Evolutionary conservation across 768 basidiomycete genomes (phyloP), one percentile per base, ranked within the genome.

Genomic region (Tricholoma sp.): DNA sequence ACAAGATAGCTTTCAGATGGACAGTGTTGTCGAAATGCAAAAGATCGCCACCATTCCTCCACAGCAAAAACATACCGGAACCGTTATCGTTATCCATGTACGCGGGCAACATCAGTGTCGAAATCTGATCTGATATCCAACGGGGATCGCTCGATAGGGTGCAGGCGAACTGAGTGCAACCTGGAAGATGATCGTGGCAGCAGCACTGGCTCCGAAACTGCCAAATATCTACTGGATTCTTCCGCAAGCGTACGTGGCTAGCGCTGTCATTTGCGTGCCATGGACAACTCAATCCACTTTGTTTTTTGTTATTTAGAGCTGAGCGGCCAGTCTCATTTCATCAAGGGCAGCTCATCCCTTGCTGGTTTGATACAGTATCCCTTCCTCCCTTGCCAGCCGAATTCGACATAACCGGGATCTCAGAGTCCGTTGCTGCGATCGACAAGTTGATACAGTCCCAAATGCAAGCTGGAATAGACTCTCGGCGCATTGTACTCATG

Each of bases 11-110:
- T 34, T 31, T 31, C 31, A 12, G 46, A 64, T 63, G 60, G 58
- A 61, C 22, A 49, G 56, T 12, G 34, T n/a, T 37, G 49, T 39
- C 45, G 34, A 50, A 18, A 43, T 43, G 3, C 63, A 60, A 57
- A 46, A 57, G 22, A 29, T 59, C 11, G 57, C 61, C 21, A 61
- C 60, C 14, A 61, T 68, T 51, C 59, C 63, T 55, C 61, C 69
- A 9, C 57, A 43, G 21, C 47, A 64, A 39, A n/a, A 74, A 49
- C 87, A 89, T 64, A 82, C 83, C 8, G 84, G 84, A 11, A 86
- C 85, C 0, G 78, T 89, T 56, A 86, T 90, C 63, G 87, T 89
- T 66, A 66, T 86, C 14, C 89, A 90, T 71, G 88, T 86, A 63
- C 54, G 83, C n/a, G 5, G 3, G 24, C 52, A 32, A 16, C 9